Conservation (phyloP, 2,329 filamentous ascomycete genomes). For the Elsinoe perseae region DNA sequence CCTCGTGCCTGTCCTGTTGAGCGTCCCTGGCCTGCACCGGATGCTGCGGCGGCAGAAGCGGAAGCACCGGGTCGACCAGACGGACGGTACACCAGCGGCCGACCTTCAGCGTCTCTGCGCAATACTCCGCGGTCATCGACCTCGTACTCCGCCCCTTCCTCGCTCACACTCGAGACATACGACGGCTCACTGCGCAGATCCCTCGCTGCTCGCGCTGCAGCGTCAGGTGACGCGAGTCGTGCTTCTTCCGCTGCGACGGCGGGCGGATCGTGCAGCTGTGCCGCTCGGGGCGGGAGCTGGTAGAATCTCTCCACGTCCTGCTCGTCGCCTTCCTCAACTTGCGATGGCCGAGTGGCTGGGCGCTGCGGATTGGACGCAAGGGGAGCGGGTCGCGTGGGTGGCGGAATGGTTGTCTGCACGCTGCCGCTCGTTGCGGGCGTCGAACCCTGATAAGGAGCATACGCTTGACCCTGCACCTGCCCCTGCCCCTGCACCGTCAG, state of each 20-base stretch:
- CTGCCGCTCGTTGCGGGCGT: slow-evolving; percentile 19
- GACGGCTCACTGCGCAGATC: slow-evolving; percentile 37
- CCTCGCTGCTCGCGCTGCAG: slow-evolving; percentile 21
- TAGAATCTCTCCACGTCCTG: slow-evolving; percentile 34
- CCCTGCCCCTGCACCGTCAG: too few species aligned
- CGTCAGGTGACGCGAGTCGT: slow-evolving; percentile 6
- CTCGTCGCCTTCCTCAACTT: neutral
- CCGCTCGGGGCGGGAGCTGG: slow-evolving; percentile 36
- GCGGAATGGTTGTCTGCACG: slow-evolving; percentile 24
- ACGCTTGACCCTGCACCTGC: slow-evolving; percentile 23
- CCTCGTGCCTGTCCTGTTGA: too few species aligned
- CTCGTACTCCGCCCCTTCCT: slow-evolving; percentile 66
- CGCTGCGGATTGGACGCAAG: slow-evolving; percentile 8
- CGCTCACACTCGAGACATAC: slow-evolving; percentile 45
- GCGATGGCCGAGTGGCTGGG: neutral
- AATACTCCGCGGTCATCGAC: slow-evolving; percentile 55
- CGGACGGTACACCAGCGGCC: slow-evolving; percentile 44
- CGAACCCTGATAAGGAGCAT: slow-evolving; percentile 25
- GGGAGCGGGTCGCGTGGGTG: neutral
- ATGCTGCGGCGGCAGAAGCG: neutral
- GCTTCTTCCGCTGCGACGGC: neutral
- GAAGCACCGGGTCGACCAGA: slow-evolving; percentile 30
- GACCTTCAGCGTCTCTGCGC: slow-evolving; percentile 53
- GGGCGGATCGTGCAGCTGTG: slow-evolving; percentile 27
- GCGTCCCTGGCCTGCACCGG: neutral